These are phyloP conservation scores for Eucalyptus tenuipes DNA, from an alignment of 345 rosid genomes.

Conservation along the genomic window DNA sequence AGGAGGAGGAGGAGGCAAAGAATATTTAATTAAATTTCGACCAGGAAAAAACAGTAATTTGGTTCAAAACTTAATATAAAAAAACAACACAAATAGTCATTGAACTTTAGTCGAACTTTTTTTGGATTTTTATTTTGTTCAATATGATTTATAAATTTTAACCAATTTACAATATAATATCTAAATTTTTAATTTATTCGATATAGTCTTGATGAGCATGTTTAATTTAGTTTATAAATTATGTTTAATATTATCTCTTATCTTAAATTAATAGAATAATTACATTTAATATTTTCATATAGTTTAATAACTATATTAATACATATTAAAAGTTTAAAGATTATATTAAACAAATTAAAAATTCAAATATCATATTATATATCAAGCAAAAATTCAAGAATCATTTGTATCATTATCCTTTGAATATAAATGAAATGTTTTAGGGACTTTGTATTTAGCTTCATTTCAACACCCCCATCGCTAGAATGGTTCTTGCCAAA, in stretches of 20 bases:
- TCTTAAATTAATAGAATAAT: too few species aligned
- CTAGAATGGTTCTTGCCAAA: background rate
- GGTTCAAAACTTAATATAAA: background rate
- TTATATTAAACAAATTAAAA: too few species aligned
- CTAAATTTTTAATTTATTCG: fast-evolving
- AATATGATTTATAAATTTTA: fast-evolving
- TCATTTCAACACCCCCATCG: too few species aligned
- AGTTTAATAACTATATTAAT: fast-evolving
- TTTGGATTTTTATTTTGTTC: too few species aligned
- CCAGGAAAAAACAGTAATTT: background rate
- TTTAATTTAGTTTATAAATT: too few species aligned
- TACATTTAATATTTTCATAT: too few species aligned
- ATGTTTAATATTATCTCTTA: too few species aligned
- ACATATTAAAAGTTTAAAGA: fast-evolving
- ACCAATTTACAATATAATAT: fast-evolving
- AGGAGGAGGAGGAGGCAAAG: background rate
- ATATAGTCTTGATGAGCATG: fast-evolving
- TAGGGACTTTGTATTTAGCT: background rate
- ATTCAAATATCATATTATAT: fast-evolving
- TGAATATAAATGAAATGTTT: too few species aligned
- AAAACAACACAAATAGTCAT: too few species aligned
- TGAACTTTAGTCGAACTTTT: fast-evolving
- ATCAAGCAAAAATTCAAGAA: fast-evolving
- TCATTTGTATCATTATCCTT: fast-evolving
- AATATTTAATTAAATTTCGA: background rate